These are phyloP conservation scores for Neurospora tetraspora DNA, from an alignment of 495 filamentous ascomycete genomes.

Conservation along the genomic window DNA sequence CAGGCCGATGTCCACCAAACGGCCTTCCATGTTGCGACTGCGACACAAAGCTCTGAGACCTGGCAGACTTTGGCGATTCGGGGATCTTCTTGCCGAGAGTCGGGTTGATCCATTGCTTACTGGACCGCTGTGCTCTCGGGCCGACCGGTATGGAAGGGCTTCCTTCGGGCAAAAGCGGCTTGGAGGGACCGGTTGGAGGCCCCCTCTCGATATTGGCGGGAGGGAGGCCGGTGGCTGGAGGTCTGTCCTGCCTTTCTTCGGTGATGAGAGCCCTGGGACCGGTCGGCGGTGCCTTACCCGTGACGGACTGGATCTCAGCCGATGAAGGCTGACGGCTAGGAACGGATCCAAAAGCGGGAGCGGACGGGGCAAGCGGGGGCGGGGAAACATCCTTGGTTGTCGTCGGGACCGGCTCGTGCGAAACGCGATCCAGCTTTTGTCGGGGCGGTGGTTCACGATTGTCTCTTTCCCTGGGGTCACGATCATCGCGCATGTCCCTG, in stretches of 20 bases:
- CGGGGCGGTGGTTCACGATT: conserved; percentile 33
- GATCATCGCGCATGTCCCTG: conserved; percentile 47
- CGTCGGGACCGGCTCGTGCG: conserved; percentile 31
- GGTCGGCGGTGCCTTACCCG: conserved; percentile 39
- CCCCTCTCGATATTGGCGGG: conserved; percentile 19
- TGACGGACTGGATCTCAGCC: conserved; percentile 27
- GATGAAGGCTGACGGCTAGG: conserved; percentile 33
- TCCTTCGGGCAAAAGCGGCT: conserved; percentile 41
- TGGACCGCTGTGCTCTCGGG: conserved; percentile 43
- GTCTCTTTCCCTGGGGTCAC: conserved; percentile 34
- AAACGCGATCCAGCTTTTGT: conserved; percentile 31
- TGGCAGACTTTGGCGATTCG: conserved; percentile 33
- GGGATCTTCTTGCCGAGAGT: conserved; percentile 33
- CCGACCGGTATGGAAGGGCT: conserved; percentile 48
- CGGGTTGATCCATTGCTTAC: conserved; percentile 55
- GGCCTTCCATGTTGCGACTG: conserved; percentile 31
- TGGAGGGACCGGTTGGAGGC: conserved; percentile 36
- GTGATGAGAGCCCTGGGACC: conserved; percentile 37
- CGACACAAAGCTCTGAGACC: conserved; percentile 34
- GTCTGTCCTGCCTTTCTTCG: conserved; percentile 35
- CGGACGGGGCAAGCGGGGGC: conserved; percentile 70
- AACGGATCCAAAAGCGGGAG: conserved; percentile 69
- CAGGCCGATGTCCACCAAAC: conserved; percentile 19
- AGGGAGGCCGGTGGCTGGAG: conserved; percentile 13
- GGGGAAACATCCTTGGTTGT: conserved; percentile 46